Conservation (phyloP, 202 grass and related monocot genomes). For the Carex sylvatica region DNA sequence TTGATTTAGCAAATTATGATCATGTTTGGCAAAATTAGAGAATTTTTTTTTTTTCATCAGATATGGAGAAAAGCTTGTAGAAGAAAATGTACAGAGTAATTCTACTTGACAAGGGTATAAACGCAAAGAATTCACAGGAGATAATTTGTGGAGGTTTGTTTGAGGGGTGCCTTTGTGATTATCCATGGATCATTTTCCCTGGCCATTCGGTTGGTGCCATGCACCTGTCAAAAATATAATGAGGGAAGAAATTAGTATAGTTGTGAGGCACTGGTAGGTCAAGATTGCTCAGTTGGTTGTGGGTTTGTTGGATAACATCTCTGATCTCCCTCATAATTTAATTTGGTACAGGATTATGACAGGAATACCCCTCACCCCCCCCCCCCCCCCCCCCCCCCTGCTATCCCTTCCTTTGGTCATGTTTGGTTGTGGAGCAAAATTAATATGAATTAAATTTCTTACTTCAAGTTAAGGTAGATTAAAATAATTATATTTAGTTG, state of each 20-base stretch:
- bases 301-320: slow-evolving; percentile 21
- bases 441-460: too few species aligned
- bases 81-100: neutral
- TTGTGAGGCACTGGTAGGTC: slow-evolving; percentile 24
- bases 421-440: too few species aligned
- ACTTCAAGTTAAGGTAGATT: too few species aligned
- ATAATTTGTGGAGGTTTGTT: neutral
- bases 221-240: slow-evolving; percentile 15
- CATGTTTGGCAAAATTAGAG: too few species aligned
- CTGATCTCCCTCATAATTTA: neutral
- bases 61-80: neutral
- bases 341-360: slow-evolving; percentile 15
- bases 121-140: neutral
- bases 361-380: neutral
- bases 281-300: slow-evolving; percentile 22
- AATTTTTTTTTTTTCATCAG: too few species aligned
- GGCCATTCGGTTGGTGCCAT: slow-evolving; percentile 27
- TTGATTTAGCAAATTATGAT: neutral
- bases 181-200: neutral
- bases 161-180: neutral
- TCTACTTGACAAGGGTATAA: neutral
- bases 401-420: neutral
- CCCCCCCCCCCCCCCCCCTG: too few species aligned
- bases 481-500: too few species aligned
- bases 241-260: slow-evolving; percentile 19